phyloP scores from a whole-genome alignment of 192 early-diverging fungal genomes.

The Backusella circina region DNA sequence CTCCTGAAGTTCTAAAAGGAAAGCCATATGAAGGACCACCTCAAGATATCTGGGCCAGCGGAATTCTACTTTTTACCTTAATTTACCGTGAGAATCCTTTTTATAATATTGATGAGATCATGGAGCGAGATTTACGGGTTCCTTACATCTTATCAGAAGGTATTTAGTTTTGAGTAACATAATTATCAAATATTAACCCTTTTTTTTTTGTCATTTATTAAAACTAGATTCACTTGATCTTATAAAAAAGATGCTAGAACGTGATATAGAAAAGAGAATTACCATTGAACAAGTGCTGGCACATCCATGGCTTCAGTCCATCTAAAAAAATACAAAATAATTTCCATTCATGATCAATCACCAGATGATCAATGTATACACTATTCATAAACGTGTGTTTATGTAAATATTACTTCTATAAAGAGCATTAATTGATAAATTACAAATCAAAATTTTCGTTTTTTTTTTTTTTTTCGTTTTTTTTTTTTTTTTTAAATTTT shows the following conservation, averaged over 20 bases:
- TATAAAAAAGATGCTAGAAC: conserved; percentile 68
- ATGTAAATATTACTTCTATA: conserved; percentile 4
- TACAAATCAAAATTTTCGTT: background rate
- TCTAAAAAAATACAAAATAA: background rate
- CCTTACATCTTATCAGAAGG: conserved; percentile 26
- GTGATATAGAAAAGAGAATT: conserved; percentile 63
- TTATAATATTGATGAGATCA: conserved; percentile 56
- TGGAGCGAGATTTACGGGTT: conserved; percentile 49
- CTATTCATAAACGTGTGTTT: background rate
- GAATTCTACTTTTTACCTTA: conserved; percentile 80
- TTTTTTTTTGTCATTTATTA: background rate
- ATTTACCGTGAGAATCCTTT: conserved; percentile 69
- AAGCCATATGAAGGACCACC: conserved; percentile 84
- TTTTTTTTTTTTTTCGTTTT: background rate
- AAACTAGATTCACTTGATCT: conserved; percentile 49
- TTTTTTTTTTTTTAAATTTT: background rate
- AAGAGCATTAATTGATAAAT: background rate
- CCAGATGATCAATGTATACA: background rate
- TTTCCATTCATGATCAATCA: background rate
- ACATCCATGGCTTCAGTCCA: conserved; percentile 68
- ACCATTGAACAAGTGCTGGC: conserved; percentile 73
- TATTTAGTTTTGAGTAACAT: conserved; percentile 10
- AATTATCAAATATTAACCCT: background rate
- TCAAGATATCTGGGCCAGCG: conserved; percentile 87
- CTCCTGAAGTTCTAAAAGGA: conserved; percentile 81